These are phyloP conservation scores for Penicillium arizonense DNA, from an alignment of 495 filamentous ascomycete species.

Conservation along the genomic window DNA sequence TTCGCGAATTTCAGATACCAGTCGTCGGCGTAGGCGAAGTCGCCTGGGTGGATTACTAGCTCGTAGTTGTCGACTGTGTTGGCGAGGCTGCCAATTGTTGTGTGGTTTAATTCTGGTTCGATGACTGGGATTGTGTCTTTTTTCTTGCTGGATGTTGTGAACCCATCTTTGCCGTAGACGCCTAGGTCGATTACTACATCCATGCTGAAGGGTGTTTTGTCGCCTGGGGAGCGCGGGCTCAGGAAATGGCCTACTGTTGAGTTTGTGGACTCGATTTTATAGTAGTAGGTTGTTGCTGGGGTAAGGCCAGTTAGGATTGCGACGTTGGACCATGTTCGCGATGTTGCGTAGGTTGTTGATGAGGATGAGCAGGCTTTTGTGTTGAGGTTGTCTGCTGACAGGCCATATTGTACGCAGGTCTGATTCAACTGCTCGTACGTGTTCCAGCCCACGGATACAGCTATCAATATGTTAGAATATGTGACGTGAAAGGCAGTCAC, in stretches of 20 bases:
- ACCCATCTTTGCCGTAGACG: slow-evolving; percentile 57
- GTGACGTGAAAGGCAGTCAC: neutral
- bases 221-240: slow-evolving; percentile 50
- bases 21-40: slow-evolving; percentile 55
- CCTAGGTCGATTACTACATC: slow-evolving; percentile 55
- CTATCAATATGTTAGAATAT: slow-evolving; percentile 21
- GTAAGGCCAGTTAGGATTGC: slow-evolving; percentile 40
- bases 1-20: slow-evolving; percentile 45
- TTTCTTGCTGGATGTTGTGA: slow-evolving; percentile 51
- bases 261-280: slow-evolving; percentile 56
- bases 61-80: slow-evolving; percentile 57
- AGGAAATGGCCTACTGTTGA: slow-evolving; percentile 55
- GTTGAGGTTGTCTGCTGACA: slow-evolving; percentile 25
- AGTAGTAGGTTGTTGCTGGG: slow-evolving; percentile 52
- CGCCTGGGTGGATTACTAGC: slow-evolving; percentile 56
- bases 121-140: slow-evolving; percentile 51
- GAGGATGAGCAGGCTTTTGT: slow-evolving; percentile 29
- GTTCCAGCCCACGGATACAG: slow-evolving; percentile 57
- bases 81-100: slow-evolving; percentile 57
- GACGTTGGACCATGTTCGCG: slow-evolving; percentile 51
- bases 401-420: slow-evolving; percentile 47
- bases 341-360: slow-evolving; percentile 49
- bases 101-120: slow-evolving; percentile 58
- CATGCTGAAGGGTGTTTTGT: slow-evolving; percentile 44
- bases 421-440: slow-evolving; percentile 39